Base-by-base conservation (phyloP, 2,329 filamentous ascomycete species). In the Exophiala dermatitidis region DNA sequence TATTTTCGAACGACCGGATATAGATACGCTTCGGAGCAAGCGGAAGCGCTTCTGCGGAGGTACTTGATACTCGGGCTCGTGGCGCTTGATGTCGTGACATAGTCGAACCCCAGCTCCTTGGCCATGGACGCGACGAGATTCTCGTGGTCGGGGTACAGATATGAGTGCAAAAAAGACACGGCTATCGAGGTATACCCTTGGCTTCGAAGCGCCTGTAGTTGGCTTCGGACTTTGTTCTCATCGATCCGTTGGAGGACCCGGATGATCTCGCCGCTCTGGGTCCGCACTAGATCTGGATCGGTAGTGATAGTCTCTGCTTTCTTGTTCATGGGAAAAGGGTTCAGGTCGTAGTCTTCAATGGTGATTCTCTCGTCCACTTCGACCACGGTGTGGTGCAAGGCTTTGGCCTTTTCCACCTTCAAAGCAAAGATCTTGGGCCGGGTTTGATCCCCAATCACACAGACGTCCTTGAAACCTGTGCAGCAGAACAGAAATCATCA, bases 11-110 rank as follows among this genome's bases (percentile, higher is more conserved):
- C 89, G 5, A 85, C 84, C 0, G 86, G 86, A 0, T 86, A 89
- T 1, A 90, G 76, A 65, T 90, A 90, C 1, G 86, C 86, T 67
- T 90, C 86, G 2, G 85, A 86, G 45, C 85, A 88, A 2, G 86
- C 85, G 9, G 84, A 88, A 7, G 84, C 88, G 4, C 84, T 85
- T 57, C 86, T 74, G n/a, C 86, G 83, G 0, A 90, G 84, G 43
- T 89, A 75, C 69, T 90, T 90, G 69, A 90, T 90, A 85, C 90
- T 85, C 90, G 90, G 19, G 82, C 90, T 90, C 41, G 91, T 74
- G 66, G 87, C 83, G 52, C 88, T 85, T 52, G 84, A 88, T 31
- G 91, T 74, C 26, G 86, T 90, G 52, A 95, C 85, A 64, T 80
- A 74, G 9, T 80, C 74, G 66, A 91, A 93, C 1, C 90, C 90